phyloP scores from a whole-genome alignment of 2,329 filamentous ascomycete species.

The Colletotrichum sp. region DNA sequence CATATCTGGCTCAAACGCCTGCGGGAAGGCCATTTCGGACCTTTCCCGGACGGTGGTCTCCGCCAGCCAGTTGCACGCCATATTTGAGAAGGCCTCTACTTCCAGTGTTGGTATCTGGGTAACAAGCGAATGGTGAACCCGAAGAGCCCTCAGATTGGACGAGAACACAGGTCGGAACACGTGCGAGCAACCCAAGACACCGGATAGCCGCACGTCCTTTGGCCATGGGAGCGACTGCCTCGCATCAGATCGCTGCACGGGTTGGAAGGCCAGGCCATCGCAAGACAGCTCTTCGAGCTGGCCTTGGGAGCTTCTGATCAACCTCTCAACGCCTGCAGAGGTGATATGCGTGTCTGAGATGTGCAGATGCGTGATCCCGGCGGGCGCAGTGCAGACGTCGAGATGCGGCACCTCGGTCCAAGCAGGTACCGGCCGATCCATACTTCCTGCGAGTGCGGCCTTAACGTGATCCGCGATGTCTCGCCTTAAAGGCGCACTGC shows the following conservation, averaged over 20 bases:
- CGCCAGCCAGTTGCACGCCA: conserved; percentile 44
- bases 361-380: conserved; percentile 59
- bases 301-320: conserved; percentile 49
- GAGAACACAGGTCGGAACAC: conserved; percentile 58
- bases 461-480: conserved; percentile 40
- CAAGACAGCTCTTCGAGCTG: conserved; percentile 60
- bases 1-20: conserved; percentile 57
- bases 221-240: conserved; percentile 30
- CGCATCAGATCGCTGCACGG: not conserved
- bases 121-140: conserved; percentile 65
- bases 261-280: conserved; percentile 39
- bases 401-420: conserved; percentile 19
- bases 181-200: conserved; percentile 50
- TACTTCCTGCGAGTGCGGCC: conserved; percentile 11
- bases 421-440: conserved; percentile 4
- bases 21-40: conserved; percentile 51
- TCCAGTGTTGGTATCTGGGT: conserved; percentile 57
- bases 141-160: conserved; percentile 56
- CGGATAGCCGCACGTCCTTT: conserved; percentile 38
- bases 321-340: conserved; percentile 41
- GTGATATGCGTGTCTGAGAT: conserved; percentile 57
- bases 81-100: conserved; percentile 38
- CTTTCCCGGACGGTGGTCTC: conserved; percentile 49
- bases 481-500: conserved; percentile 29
- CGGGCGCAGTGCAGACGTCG: conserved; percentile 27